Evolutionary conservation across 768 basidiomycete species (phyloP).

Genomic region (Mycena albidolilacea): DNA sequence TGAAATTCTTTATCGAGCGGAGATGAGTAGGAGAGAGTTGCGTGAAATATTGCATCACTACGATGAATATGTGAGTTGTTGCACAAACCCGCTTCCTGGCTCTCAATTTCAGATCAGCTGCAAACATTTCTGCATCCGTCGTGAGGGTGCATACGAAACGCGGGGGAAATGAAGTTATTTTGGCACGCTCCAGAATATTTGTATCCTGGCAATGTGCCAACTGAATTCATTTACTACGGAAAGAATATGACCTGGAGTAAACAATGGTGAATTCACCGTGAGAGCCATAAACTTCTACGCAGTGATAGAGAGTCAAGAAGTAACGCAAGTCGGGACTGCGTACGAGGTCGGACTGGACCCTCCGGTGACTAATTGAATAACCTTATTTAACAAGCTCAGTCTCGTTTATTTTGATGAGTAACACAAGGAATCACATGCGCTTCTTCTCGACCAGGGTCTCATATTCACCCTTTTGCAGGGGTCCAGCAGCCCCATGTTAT

Average conservation of each 20-base stretch:
- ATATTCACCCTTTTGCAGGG: slow-evolving; percentile 3
- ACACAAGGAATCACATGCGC: slow-evolving; percentile 21
- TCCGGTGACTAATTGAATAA: background rate
- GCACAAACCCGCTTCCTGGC: slow-evolving; percentile 2
- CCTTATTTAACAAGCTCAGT: background rate
- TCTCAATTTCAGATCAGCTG: slow-evolving; percentile 45
- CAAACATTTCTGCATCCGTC: slow-evolving; percentile 63
- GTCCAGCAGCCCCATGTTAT: slow-evolving; percentile 53
- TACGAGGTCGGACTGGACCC: no score
- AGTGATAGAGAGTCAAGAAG: no score
- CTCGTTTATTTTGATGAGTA: background rate
- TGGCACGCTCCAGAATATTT: no score
- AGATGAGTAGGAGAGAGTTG: slow-evolving; percentile 87
- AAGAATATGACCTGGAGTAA: no score
- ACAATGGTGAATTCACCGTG: no score
- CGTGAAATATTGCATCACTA: slow-evolving; percentile 89
- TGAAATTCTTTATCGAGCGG: slow-evolving; percentile 92
- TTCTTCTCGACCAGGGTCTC: background rate
- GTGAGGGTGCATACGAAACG: slow-evolving; percentile 1
- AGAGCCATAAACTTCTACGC: no score
- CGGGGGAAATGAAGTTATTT: no score
- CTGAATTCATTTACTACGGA: no score
- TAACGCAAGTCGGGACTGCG: no score
- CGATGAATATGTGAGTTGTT: slow-evolving; percentile 83
- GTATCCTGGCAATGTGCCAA: no score